Evolutionary conservation across 768 basidiomycete species (phyloP), one percentile per base, ranked within the genome.

Genomic region (Leccinum imitatum): DNA sequence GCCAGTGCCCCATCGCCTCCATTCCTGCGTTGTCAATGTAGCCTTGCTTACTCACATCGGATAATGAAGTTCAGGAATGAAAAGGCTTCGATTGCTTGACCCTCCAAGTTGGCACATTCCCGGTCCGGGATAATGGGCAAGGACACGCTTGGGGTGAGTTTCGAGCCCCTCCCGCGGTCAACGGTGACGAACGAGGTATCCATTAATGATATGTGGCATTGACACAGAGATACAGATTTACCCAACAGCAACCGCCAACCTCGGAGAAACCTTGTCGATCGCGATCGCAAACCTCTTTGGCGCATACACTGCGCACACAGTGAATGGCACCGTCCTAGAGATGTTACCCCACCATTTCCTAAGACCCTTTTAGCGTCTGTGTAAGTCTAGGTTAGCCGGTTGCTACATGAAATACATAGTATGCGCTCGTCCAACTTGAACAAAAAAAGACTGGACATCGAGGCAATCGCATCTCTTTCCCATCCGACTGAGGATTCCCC

Each of bases 101-200:
- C 23, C 23, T 25, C 23, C 23, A 25, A 25, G 23, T 25, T 25
- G 23, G 23, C 23, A 25, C 23, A 25, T 25, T 59, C 35, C 19
- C 14, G 35, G 3, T 58, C 51, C 19, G 64, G 63, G 6, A 71
- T 56, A 53, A 27, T 39, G 3, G 67, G 67, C 8, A 71, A 53
- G 17, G 69, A 73, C 30, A 4, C 13, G 54, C 54, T 71, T 33
- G 67, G 57, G 21, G 64, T 30, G 31, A 67, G 64, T 55, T 41
- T 62, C 9, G 62, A 61, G 17, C 33, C 15, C 37, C 69, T 67
- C 19, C 71, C 69, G 10, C 69, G 69, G 37, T 50, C 63, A 39
- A 6, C 6, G 47, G 63, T 69, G 39, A 73, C 63, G 44, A 65
- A 65, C 6, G 70, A 48, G 50, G 50, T 62, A n/a, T 59, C 54